phyloP scores from a whole-genome alignment of 768 basidiomycete genomes.

The Boletus pseudo-olivaceus region DNA sequence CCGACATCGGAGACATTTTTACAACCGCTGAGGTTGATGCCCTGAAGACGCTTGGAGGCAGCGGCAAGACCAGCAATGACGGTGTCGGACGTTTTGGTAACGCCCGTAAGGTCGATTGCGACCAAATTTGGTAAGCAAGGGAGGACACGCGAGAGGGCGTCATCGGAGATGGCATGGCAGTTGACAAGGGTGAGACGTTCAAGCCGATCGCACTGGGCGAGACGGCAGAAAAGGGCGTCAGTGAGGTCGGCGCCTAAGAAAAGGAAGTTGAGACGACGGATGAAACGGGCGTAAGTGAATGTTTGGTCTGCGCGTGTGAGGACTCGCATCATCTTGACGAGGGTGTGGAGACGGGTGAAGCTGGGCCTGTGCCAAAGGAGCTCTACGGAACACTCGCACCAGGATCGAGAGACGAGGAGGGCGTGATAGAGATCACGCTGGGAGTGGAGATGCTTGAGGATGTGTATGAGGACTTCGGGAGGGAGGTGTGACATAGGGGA shows the following conservation, averaged over 20 bases:
- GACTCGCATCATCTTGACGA: constrained; percentile 75
- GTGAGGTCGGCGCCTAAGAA: constrained; percentile 64
- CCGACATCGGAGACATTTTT: constrained; percentile 74
- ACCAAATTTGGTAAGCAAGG: constrained; percentile 72
- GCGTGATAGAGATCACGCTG: constrained; percentile 69
- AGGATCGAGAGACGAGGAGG: constrained; percentile 80
- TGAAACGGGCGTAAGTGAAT: constrained; percentile 84
- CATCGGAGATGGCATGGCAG: constrained; percentile 65
- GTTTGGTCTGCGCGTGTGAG: constrained; percentile 63
- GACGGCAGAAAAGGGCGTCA: constrained; percentile 69
- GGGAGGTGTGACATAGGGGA: constrained; percentile 71
- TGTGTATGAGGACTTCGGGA: constrained; percentile 89
- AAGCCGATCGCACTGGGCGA: constrained; percentile 72
- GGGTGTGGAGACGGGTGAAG: constrained; percentile 63
- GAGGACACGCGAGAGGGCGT: constrained; percentile 61
- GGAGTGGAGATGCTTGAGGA: constrained; percentile 78
- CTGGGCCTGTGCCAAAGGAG: constrained; percentile 91
- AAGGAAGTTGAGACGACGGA: constrained; percentile 89
- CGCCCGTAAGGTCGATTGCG: constrained; percentile 80
- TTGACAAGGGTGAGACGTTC: constrained; percentile 88
- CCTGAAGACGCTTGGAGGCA: constrained; percentile 75
- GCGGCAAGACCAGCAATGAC: constrained; percentile 70
- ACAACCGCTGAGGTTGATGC: constrained; percentile 88
- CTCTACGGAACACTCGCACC: constrained; percentile 96
- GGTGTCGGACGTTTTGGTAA: constrained; percentile 62